Percentiles rank a stretch among this genome's conserved stretches.
phyloP scores from a whole-genome alignment of 805 yeast species.

The Wickerhamiella azymoides region DNA sequence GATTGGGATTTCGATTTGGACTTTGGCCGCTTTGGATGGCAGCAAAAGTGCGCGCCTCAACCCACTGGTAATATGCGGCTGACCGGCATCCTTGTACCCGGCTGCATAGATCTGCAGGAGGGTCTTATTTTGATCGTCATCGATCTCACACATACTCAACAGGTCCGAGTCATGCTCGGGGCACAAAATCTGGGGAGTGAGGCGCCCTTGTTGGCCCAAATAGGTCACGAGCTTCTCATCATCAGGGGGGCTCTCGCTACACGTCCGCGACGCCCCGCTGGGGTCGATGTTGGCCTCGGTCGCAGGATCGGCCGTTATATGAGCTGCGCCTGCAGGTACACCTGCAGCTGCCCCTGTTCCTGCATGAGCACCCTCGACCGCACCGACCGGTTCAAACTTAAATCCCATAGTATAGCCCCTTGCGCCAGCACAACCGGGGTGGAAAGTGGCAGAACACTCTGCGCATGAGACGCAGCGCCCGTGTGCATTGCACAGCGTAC shows the following conservation, averaged over 20 bases:
- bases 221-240: not conserved
- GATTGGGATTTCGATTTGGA: not conserved
- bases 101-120: constrained; percentile 23
- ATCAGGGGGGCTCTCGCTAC: no score
- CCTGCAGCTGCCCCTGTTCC: not conserved
- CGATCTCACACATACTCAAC: constrained; percentile 20
- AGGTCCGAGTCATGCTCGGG: constrained; percentile 17
- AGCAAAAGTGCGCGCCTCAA: not conserved
- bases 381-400: constrained; percentile 16
- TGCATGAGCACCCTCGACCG: not conserved
- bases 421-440: constrained; percentile 46
- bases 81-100: constrained; percentile 15
- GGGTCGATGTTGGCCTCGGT: no score
- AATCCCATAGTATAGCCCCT: constrained; percentile 42
- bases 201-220: constrained; percentile 13
- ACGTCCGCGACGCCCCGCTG: no score
- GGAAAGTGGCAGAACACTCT: constrained; percentile 31
- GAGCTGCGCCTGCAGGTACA: no score
- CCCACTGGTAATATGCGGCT: constrained; percentile 3
- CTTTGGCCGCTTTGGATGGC: not conserved
- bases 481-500: constrained; percentile 34
- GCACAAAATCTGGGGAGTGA: constrained; percentile 24
- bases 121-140: constrained; percentile 15
- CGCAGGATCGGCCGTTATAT: no score
- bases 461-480: constrained; percentile 41